A percentile compares a stretch with the other conserved stretches of the same genome.
phyloP scores from a whole-genome alignment of 257 asterid genomes.

The Orobanche coerulescens region DNA sequence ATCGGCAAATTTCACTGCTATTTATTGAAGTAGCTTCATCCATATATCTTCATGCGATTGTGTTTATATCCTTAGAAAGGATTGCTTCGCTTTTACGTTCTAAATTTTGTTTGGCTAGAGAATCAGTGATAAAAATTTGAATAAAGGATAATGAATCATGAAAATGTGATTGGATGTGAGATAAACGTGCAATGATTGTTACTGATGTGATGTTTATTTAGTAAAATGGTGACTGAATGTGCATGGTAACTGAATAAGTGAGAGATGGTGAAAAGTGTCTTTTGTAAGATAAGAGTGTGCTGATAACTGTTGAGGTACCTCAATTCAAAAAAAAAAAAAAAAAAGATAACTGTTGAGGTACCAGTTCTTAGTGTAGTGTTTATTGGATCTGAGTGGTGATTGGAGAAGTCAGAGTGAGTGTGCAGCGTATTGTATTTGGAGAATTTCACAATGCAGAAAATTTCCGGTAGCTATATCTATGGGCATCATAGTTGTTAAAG shows the following conservation, averaged over 20 bases:
- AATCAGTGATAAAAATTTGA: neutral
- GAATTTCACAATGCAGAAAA: neutral
- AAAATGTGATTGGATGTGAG: neutral
- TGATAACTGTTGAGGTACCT: neutral
- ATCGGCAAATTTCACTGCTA: no score
- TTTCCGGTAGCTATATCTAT: no score
- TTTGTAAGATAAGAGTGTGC: neutral
- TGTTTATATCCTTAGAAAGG: neutral
- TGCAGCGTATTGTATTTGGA: neutral
- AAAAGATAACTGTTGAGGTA: no score
- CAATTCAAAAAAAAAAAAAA: no score
- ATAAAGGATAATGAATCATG: no score
- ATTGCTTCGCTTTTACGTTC: neutral
- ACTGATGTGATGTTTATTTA: no score
- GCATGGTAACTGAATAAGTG: neutral
- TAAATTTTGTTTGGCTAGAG: neutral
- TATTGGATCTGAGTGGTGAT: no score
- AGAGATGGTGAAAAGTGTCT: neutral
- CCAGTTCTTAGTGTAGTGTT: no score
- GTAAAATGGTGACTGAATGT: neutral
- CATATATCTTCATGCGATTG: neutral
- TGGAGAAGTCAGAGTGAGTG: neutral
- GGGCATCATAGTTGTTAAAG: no score
- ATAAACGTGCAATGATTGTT: no score
- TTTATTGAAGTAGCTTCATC: neutral